Evolutionary conservation across 1,139 yeast genomes (phyloP).

Genomic region (Trichomonascaceae sp.): DNA sequence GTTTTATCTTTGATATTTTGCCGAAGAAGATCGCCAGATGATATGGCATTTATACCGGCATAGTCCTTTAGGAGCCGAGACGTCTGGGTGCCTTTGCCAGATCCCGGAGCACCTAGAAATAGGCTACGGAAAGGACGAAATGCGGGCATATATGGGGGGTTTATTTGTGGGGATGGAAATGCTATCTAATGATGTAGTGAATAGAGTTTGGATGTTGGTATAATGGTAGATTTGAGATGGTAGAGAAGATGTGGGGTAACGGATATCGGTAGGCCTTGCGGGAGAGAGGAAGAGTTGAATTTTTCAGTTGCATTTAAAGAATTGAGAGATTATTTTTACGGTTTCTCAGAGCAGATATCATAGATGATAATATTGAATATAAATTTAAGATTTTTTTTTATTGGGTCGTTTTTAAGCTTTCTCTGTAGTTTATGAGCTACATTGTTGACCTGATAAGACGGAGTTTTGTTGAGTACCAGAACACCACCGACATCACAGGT

Average conservation of each 20-base stretch:
- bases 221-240: neutral
- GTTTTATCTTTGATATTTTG: conserved; percentile 55
- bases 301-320: no score
- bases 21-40: conserved; percentile 82
- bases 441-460: no score
- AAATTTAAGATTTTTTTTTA: no score
- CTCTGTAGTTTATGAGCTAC: no score
- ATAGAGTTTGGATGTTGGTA: neutral
- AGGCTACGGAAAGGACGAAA: conserved; percentile 55
- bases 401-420: no score
- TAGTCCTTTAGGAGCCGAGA: conserved; percentile 52
- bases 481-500: no score
- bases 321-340: no score
- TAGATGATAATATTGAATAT: no score
- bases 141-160: neutral
- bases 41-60: conserved; percentile 47
- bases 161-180: neutral
- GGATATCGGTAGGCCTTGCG: neutral
- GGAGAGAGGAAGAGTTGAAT: neutral
- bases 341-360: no score
- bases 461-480: no score
- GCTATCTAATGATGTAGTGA: neutral
- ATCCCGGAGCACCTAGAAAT: conserved; percentile 87
- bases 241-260: neutral
- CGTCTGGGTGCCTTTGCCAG: conserved; percentile 91